Evolutionary conservation across 169 alveolate species (phyloP).

Genomic region (Plasmodium berghei): DNA sequence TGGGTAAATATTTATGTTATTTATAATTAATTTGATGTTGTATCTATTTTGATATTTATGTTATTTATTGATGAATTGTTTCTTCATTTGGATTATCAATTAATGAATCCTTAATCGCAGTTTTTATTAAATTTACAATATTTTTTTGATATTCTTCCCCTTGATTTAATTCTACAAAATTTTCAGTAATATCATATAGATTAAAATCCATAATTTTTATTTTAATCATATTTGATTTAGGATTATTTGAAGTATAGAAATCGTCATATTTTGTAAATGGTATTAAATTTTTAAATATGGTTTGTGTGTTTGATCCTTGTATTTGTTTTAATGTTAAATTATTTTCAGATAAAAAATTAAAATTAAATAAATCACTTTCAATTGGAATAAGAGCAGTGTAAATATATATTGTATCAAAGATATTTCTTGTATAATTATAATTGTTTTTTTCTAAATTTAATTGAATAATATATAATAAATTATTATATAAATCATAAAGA

Average conservation of each 20-base stretch:
- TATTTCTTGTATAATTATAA: slow-evolving; percentile 32
- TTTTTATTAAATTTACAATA: no score
- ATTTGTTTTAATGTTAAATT: slow-evolving; percentile 42
- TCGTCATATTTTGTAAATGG: slow-evolving; percentile 67
- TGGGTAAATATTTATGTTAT: no score
- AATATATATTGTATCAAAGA: slow-evolving; percentile 15
- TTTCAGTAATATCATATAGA: no score
- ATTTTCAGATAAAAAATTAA: slow-evolving; percentile 43
- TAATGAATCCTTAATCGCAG: no score
- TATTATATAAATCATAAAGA: slow-evolving; percentile 4
- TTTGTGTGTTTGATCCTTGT: slow-evolving; percentile 13
- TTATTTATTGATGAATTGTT: no score
- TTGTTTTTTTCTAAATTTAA: neutral
- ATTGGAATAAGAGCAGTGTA: slow-evolving; percentile 67
- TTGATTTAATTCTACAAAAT: no score
- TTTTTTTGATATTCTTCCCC: no score
- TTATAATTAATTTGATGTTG: no score
- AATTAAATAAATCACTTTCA: slow-evolving; percentile 44
- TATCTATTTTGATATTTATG: no score
- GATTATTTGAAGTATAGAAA: neutral
- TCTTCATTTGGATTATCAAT: no score
- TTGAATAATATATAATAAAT: slow-evolving; percentile 2
- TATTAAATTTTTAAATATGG: slow-evolving; percentile 34
- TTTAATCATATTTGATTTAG: no score
- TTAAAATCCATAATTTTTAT: no score